phyloP scores from a whole-genome alignment of 139 green algal genomes.

The Protoeuglena noctilucae region DNA sequence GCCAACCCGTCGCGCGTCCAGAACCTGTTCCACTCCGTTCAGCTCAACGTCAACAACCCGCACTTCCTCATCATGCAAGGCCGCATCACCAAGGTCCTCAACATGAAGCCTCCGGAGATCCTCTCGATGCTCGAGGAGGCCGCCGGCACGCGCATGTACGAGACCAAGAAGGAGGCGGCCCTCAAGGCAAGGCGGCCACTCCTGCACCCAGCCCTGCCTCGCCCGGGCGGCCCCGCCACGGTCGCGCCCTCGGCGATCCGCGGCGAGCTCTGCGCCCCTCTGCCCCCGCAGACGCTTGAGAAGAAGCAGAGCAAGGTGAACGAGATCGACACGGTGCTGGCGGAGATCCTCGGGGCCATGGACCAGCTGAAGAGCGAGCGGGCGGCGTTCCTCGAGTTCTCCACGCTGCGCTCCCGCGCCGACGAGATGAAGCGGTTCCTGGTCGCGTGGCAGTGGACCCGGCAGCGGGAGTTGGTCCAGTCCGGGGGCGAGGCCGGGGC shows the following conservation, averaged over 20 bases:
- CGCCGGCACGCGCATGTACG: slow-evolving; percentile 93
- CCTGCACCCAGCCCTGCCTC: too few relatives aligned
- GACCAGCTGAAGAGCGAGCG: slow-evolving; percentile 35
- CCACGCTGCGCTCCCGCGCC: too few relatives aligned
- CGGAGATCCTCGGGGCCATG: slow-evolving; percentile 31
- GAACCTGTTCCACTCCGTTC: slow-evolving; percentile 96
- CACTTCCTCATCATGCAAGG: slow-evolving; percentile 99
- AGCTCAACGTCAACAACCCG: slow-evolving; percentile 99
- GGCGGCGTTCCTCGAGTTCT: too few relatives aligned
- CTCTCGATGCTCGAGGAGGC: slow-evolving; percentile 94
- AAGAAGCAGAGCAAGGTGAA: slow-evolving; percentile 91
- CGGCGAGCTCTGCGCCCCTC: too few relatives aligned
- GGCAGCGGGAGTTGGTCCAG: too few relatives aligned
- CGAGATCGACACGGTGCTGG: slow-evolving; percentile 87
- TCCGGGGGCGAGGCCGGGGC: too few relatives aligned
- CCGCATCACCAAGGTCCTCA: slow-evolving; percentile 92
- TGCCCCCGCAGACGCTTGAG: too few relatives aligned
- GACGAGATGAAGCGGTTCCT: too few relatives aligned
- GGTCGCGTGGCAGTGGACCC: too few relatives aligned
- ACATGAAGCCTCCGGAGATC: slow-evolving; percentile 98
- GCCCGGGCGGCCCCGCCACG: too few relatives aligned
- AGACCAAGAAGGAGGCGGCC: slow-evolving; percentile 89
- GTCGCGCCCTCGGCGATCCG: too few relatives aligned
- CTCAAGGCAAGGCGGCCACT: too few relatives aligned
- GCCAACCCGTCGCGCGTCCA: slow-evolving; percentile 79